Evolutionary conservation across 345 rosid species (phyloP).

Genomic region (Arabis hirsuta): DNA sequence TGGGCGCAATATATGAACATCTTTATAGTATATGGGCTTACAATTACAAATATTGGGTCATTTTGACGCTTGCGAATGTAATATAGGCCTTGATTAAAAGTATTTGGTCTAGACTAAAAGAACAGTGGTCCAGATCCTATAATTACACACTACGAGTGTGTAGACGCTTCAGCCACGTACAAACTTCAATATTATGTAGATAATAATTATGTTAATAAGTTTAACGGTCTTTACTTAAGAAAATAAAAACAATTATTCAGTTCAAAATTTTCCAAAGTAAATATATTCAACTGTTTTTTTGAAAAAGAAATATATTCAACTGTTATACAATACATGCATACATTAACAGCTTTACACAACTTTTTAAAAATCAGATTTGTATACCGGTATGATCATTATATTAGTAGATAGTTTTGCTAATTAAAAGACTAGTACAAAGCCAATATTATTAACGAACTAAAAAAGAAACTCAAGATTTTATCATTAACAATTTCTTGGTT

Average conservation of each 20-base stretch:
- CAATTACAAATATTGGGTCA: neutral
- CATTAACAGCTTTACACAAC: neutral
- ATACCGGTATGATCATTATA: neutral
- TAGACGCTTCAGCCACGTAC: neutral
- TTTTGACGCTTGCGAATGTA: neutral
- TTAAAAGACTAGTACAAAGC: too few relatives aligned
- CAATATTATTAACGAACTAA: too few relatives aligned
- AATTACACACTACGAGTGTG: too few relatives aligned
- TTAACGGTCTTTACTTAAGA: neutral
- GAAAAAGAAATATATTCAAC: neutral
- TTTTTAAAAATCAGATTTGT: neutral
- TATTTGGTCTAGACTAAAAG: neutral
- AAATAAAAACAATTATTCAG: neutral
- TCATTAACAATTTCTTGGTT: neutral
- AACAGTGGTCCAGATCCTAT: neutral
- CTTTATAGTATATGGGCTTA: slow-evolving; percentile 1
- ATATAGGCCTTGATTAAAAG: neutral
- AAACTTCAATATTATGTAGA: neutral
- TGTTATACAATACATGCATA: neutral
- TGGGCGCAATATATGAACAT: neutral
- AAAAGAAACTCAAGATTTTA: neutral
- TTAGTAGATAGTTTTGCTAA: neutral
- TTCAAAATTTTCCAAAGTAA: neutral
- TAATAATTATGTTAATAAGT: neutral
- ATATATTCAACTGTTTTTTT: neutral